These are phyloP conservation scores for Luffa acutangula DNA, from an alignment of 306 rosid species.

Conservation along the genomic window DNA sequence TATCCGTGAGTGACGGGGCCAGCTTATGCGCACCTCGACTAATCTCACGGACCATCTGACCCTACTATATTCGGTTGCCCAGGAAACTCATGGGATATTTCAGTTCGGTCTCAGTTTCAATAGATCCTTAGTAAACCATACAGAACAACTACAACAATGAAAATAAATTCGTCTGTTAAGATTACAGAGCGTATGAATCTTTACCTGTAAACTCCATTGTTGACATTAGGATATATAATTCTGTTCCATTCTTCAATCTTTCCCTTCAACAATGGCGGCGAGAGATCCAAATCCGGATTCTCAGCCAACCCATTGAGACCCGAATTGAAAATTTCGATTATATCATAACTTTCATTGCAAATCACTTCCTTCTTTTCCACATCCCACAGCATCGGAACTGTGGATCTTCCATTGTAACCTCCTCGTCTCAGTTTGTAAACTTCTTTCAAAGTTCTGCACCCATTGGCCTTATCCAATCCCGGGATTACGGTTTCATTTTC, in stretches of 20 bases:
- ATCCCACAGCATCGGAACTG: constrained; percentile 84
- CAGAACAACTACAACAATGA: too few species aligned
- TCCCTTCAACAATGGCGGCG: constrained; percentile 46
- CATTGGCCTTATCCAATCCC: constrained; percentile 47
- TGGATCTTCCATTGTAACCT: constrained; percentile 66
- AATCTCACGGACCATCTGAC: too few species aligned
- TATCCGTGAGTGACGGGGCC: too few species aligned
- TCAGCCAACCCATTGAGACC: constrained; percentile 45
- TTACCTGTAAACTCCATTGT: constrained; percentile 87
- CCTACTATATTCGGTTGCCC: too few species aligned
- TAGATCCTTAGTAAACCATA: too few species aligned
- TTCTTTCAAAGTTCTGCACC: constrained; percentile 47
- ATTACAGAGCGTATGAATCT: not conserved
- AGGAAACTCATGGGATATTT: too few species aligned
- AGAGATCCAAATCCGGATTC: constrained; percentile 55
- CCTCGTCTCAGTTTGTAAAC: constrained; percentile 51
- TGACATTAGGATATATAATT: constrained; percentile 66
- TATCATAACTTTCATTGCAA: constrained; percentile 81
- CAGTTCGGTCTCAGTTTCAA: too few species aligned
- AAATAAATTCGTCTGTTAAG: not conserved
- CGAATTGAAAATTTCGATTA: constrained; percentile 59
- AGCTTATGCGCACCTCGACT: too few species aligned
- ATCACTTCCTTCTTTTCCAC: constrained; percentile 33
- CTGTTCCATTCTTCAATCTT: constrained; percentile 68
- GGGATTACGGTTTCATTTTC: constrained; percentile 22